A percentile compares a stretch with the other conserved stretches of the same genome.
phyloP scores from a whole-genome alignment of 2,329 filamentous ascomycete species.

The Fonsecaea erecta region DNA sequence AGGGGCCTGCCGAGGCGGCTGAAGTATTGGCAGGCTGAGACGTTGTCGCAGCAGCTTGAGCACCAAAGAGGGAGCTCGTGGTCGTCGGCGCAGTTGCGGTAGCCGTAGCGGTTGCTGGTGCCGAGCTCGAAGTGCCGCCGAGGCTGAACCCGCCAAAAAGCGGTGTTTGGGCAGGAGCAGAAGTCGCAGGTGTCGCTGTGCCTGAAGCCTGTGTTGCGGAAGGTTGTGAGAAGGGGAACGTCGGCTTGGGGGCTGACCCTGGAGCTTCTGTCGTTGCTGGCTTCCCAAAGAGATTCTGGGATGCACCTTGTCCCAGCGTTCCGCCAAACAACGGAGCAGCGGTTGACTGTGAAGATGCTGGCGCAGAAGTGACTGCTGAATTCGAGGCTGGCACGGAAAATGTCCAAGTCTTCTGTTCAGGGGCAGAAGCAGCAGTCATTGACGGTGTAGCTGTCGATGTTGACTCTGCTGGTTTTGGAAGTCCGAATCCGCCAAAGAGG shows the following conservation, averaged over 20 bases:
- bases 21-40: constrained; percentile 33
- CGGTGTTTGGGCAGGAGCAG: constrained; percentile 32
- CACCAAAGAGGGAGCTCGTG: constrained; percentile 38
- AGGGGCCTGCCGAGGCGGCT: constrained; percentile 32
- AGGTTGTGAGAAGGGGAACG: constrained; percentile 21
- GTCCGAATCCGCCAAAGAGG: constrained; percentile 45
- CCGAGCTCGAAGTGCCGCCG: constrained; percentile 36
- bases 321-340: constrained; percentile 21
- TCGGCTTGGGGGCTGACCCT: constrained; percentile 20
- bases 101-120: constrained; percentile 39
- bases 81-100: constrained; percentile 41
- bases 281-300: constrained; percentile 25
- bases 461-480: constrained; percentile 24
- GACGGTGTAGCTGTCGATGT: constrained; percentile 18
- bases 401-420: constrained; percentile 30
- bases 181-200: constrained; percentile 22
- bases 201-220: constrained; percentile 24
- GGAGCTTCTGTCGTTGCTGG: constrained; percentile 18
- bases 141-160: constrained; percentile 38
- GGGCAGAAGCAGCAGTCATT: constrained; percentile 10
- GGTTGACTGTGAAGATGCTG: constrained; percentile 26
- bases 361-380: constrained; percentile 4
- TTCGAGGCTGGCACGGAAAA: constrained; percentile 3
- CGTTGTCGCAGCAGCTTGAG: constrained; percentile 33
- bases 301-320: constrained; percentile 11